Percentiles rank a stretch among this genome's conserved stretches.
Conservation (phyloP, 202 grass and related monocot species). For the Bolboschoenoplectus hybrid region DNA sequence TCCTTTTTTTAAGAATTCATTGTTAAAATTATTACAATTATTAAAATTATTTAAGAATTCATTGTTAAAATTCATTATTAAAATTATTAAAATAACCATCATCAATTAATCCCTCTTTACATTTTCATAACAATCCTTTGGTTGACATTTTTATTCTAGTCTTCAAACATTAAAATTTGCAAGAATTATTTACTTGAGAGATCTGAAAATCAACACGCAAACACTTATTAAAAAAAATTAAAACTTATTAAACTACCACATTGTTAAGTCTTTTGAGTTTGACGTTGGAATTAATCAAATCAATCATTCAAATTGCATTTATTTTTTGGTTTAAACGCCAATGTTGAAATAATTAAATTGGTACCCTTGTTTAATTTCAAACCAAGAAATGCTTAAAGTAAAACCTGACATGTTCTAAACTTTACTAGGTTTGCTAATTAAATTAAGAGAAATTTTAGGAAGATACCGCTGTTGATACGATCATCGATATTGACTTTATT, state of each 20-base stretch:
- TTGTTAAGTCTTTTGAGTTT: conserved; percentile 17
- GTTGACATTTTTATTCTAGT: neutral
- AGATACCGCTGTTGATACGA: too few species aligned
- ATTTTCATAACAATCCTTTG: neutral
- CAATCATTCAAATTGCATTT: neutral
- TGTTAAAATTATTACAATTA: too few species aligned
- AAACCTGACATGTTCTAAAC: neutral
- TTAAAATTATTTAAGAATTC: too few species aligned
- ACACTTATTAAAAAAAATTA: neutral
- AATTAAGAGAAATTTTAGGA: neutral
- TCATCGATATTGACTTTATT: too few species aligned
- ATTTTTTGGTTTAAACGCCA: neutral
- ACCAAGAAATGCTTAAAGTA: neutral
- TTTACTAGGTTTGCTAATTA: neutral
- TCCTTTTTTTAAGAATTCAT: too few species aligned
- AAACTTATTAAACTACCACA: neutral
- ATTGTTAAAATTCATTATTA: too few species aligned
- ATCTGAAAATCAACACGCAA: neutral
- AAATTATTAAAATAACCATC: too few species aligned
- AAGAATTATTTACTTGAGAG: neutral
- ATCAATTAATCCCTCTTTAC: too few species aligned
- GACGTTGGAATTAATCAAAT: neutral
- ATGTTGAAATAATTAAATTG: too few species aligned
- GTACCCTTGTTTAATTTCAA: neutral
- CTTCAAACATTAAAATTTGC: neutral